phyloP scores from a whole-genome alignment of 768 basidiomycete species.

The Hypholoma fasciculare region DNA sequence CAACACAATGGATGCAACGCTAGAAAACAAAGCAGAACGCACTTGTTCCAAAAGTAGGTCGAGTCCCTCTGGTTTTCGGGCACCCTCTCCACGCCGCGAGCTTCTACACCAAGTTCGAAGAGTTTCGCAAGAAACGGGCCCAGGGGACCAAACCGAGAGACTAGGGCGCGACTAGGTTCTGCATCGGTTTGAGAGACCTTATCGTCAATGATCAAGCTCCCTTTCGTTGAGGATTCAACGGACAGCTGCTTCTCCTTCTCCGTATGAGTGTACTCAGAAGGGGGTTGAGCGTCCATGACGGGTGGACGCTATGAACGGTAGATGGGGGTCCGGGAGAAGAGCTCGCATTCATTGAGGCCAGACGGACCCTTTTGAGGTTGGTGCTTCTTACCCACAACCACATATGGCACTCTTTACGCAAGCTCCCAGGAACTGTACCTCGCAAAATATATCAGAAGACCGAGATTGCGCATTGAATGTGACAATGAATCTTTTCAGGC shows the following conservation, averaged over 20 bases:
- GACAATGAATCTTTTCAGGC: neutral
- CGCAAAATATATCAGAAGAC: neutral
- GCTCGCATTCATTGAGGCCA: too few species aligned
- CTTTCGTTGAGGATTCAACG: neutral
- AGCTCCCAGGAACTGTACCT: neutral
- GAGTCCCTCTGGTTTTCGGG: conserved; percentile 15
- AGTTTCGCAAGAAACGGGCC: conserved; percentile 15
- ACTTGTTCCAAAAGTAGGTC: conserved; percentile 18
- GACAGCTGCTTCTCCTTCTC: neutral
- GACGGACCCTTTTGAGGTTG: too few species aligned
- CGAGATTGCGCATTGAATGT: neutral
- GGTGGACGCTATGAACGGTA: too few species aligned
- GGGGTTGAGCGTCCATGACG: neutral
- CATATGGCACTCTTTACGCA: neutral
- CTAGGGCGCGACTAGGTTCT: conserved; percentile 13
- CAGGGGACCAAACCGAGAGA: conserved; percentile 11
- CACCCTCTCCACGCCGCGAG: conserved; percentile 16
- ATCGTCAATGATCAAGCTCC: neutral
- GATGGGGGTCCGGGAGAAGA: too few species aligned
- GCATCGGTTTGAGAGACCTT: neutral
- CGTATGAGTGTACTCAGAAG: too few species aligned
- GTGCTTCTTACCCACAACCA: too few species aligned
- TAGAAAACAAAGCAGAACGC: neutral
- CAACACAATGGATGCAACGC: too few species aligned
- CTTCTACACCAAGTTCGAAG: conserved; percentile 17